These are phyloP conservation scores for Hansenula lynferdii DNA, from an alignment of 1,139 yeast genomes.

Conservation along the genomic window DNA sequence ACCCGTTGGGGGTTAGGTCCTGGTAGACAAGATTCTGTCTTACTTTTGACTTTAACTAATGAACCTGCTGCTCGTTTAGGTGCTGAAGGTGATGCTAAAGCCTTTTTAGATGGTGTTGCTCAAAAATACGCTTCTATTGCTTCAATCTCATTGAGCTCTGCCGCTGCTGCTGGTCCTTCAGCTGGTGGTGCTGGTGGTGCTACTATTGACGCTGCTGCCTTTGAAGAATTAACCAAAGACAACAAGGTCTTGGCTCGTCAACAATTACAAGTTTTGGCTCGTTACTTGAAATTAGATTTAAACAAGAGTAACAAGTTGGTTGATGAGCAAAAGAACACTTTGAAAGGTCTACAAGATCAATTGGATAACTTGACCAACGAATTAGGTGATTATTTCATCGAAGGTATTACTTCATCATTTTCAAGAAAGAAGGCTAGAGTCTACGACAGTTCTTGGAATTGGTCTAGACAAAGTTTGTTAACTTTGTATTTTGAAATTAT, in stretches of 20 bases:
- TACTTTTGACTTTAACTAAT: slow-evolving; percentile 75
- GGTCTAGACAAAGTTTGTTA: slow-evolving; percentile 98
- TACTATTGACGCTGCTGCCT: slow-evolving; percentile 91
- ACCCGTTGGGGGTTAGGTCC: slow-evolving; percentile 86
- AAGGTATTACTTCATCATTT: slow-evolving; percentile 87
- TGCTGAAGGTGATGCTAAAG: slow-evolving; percentile 84
- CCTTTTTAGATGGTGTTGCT: slow-evolving; percentile 76
- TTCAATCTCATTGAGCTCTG: slow-evolving; percentile 73
- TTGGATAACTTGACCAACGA: slow-evolving; percentile 91
- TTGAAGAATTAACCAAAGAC: slow-evolving; percentile 90
- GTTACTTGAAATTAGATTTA: slow-evolving; percentile 88
- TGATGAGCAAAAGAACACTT: slow-evolving; percentile 84
- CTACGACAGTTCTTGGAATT: slow-evolving; percentile 98
- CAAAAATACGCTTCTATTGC: slow-evolving; percentile 80
- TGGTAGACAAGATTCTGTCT: slow-evolving; percentile 91
- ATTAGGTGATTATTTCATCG: slow-evolving; percentile 92
- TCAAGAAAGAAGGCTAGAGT: slow-evolving; percentile 91
- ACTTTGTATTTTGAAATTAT: slow-evolving; percentile 94
- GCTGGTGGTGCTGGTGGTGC: slow-evolving; percentile 77
- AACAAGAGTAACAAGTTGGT: slow-evolving; percentile 86
- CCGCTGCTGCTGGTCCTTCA: slow-evolving; percentile 48
- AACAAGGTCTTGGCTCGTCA: slow-evolving; percentile 87
- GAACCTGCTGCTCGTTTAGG: slow-evolving; percentile 91
- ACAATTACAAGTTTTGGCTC: slow-evolving; percentile 91
- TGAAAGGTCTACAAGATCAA: slow-evolving; percentile 78